Evolutionary conservation across 2,329 filamentous ascomycete genomes (phyloP), one percentile per base, ranked within the genome.

Genomic region (Colletotrichum shisoi): DNA sequence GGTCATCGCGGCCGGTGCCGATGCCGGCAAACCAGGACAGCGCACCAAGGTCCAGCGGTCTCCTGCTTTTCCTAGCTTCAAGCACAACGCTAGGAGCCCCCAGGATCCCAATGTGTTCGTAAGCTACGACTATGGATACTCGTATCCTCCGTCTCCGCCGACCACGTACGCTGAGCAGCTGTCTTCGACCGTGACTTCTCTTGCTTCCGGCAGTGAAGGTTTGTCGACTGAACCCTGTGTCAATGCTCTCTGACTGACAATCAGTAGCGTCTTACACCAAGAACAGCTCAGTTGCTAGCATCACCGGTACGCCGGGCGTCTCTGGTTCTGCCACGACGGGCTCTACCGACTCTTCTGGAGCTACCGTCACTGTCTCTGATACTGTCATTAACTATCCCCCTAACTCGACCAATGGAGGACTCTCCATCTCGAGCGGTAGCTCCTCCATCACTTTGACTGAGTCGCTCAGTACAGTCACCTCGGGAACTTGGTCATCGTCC

Each of bases 51-150:
- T 6, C 15, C 51, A 27, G 48, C 19, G 4, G 8, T 9, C 9
- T 3, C 7, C 37, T 24, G 53, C 57, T 34, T 5, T 13, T 34
- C 24, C 13, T 31, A 15, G 48, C 5, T 4, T 37, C n/a, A 45
- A 58, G 4, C 24, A 68, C 27, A 17, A 19, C 17, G 54, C 42
- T 15, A 56, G 40, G 11, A 54, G 27, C 31, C 54, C 51, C 27
- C 56, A 65, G 12, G 17, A 51, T 5, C 27, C 27, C 8, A 13
- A 54, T 12, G 56, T 12, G 8, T 45, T 59, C 17, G 40, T 53
- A 39, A 68, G 64, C 68, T 69, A 68, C 57, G 65, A 64, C 46
- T 69, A 69, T 45, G 68, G 65, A 37, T 69, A 68, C 42, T 49
- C 63, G 9, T 45, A 34, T 11, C 60, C 68, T 15, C 21, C 51